phyloP scores from a whole-genome alignment of 352 stramenopile genomes.

The Phytophthora sp. region DNA sequence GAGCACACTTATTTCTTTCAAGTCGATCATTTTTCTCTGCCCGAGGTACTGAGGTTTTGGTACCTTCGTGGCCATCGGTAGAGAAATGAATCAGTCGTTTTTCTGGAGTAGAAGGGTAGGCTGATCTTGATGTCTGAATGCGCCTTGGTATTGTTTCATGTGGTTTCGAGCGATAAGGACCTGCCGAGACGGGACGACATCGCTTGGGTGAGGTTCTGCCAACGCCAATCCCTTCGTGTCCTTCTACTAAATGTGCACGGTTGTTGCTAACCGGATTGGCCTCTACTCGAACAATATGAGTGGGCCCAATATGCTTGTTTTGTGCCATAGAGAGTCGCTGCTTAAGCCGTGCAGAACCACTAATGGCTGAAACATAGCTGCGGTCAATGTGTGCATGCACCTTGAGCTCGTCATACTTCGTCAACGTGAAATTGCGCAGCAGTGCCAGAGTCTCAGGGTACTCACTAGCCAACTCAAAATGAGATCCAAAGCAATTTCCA shows the following conservation, averaged over 20 bases:
- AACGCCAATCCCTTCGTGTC: constrained; percentile 27
- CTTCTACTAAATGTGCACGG: constrained; percentile 21
- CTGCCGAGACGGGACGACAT: constrained; percentile 64
- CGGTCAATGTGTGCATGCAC: constrained; percentile 77
- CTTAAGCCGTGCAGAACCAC: constrained; percentile 54
- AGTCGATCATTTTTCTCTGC: constrained; percentile 12
- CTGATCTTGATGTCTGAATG: constrained; percentile 66
- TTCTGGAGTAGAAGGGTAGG: constrained; percentile 37
- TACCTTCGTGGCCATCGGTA: neutral
- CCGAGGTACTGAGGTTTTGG: neutral
- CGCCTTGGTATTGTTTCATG: constrained; percentile 35
- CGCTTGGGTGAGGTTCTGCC: constrained; percentile 72
- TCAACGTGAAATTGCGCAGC: constrained; percentile 60
- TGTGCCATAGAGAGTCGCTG: constrained; percentile 53
- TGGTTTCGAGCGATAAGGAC: constrained; percentile 46
- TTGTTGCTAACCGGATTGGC: constrained; percentile 8
- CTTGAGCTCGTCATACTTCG: constrained; percentile 69
- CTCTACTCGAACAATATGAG: constrained; percentile 11
- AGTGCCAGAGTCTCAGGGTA: constrained; percentile 60
- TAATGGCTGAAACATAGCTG: constrained; percentile 74
- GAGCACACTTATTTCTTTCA: neutral
- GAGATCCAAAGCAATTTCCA: constrained; percentile 73
- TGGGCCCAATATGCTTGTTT: constrained; percentile 40
- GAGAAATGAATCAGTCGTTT: neutral
- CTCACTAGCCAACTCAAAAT: constrained; percentile 65